These are phyloP conservation scores for Suhomyces sp. DNA, from an alignment of 805 yeast species.

Conservation along the genomic window DNA sequence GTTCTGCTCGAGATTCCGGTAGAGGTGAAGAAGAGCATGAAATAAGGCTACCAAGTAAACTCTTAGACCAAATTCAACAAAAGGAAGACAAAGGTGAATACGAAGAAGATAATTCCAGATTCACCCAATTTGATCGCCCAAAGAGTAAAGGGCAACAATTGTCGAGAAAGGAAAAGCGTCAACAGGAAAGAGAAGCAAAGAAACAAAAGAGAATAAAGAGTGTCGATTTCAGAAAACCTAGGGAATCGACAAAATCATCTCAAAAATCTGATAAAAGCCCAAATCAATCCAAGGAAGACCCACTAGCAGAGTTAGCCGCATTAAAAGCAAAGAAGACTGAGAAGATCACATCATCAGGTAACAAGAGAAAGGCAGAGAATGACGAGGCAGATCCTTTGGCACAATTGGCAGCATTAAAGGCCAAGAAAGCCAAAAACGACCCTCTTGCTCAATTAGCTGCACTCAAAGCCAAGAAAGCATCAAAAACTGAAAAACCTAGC, in stretches of 20 bases:
- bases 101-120: constrained; percentile 32
- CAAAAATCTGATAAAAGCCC: not conserved
- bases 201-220: constrained; percentile 26
- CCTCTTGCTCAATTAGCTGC: constrained; percentile 9
- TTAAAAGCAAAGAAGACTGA: constrained; percentile 7
- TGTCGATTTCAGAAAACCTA: not conserved
- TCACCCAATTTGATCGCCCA: constrained; percentile 13
- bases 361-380: constrained; percentile 5
- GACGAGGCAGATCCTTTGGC: constrained; percentile 11
- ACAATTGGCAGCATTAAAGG: constrained; percentile 14
- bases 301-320: constrained; percentile 21
- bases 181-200: constrained; percentile 31
- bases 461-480: constrained; percentile 2
- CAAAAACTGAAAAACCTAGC: constrained; percentile 7
- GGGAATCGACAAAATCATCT: not conserved
- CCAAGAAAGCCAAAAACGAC: constrained; percentile 8
- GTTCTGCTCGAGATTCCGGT: not conserved
- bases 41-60: constrained; percentile 54
- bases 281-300: constrained; percentile 15
- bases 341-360: not conserved
- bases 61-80: constrained; percentile 49
- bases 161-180: constrained; percentile 34
- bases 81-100: constrained; percentile 44
- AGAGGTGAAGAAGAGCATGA: constrained; percentile 30
- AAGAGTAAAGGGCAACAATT: constrained; percentile 23